Evolutionary conservation across 169 alveolate genomes (phyloP).

Genomic region (Plasmodium reichenowi): DNA sequence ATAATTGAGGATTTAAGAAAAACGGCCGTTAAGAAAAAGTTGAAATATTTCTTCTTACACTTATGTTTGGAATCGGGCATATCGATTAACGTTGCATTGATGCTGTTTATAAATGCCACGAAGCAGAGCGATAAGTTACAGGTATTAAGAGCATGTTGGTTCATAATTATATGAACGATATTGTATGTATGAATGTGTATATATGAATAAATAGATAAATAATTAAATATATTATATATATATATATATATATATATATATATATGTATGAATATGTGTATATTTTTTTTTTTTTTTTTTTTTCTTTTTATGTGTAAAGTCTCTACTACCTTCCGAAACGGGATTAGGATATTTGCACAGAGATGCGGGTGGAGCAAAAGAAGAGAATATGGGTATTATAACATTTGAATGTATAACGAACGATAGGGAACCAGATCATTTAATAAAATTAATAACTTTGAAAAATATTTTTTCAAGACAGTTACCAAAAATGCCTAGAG

Average conservation of each 20-base stretch:
- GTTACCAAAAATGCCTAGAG: slow-evolving; percentile 99
- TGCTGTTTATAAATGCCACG: slow-evolving; percentile 53
- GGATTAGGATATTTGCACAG: slow-evolving; percentile 93
- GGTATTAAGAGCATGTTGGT: slow-evolving; percentile 8
- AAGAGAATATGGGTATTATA: slow-evolving; percentile 91
- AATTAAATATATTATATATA: too few species aligned
- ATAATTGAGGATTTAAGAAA: slow-evolving; percentile 68
- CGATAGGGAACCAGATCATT: slow-evolving; percentile 92
- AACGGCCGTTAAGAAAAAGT: slow-evolving; percentile 64
- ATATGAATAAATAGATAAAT: too few species aligned
- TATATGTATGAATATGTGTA: background rate
- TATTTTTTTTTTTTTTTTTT: background rate
- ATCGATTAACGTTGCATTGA: slow-evolving; percentile 40
- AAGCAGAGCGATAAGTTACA: slow-evolving; percentile 55
- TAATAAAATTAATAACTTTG: slow-evolving; percentile 92
- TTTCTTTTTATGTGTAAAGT: slow-evolving; percentile 52
- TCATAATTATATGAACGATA: too few species aligned
- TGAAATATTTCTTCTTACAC: slow-evolving; percentile 54
- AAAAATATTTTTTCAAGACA: slow-evolving; percentile 96
- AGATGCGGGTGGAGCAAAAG: slow-evolving; percentile 94
- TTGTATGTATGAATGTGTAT: too few species aligned
- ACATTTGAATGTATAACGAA: slow-evolving; percentile 93
- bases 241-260: background rate
- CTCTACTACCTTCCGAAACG: slow-evolving; percentile 91
- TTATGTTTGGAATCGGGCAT: slow-evolving; percentile 56